Percentiles rank a stretch among this genome's conserved stretches.
phyloP scores from a whole-genome alignment of 768 basidiomycete species.

The Auricularia cornea region DNA sequence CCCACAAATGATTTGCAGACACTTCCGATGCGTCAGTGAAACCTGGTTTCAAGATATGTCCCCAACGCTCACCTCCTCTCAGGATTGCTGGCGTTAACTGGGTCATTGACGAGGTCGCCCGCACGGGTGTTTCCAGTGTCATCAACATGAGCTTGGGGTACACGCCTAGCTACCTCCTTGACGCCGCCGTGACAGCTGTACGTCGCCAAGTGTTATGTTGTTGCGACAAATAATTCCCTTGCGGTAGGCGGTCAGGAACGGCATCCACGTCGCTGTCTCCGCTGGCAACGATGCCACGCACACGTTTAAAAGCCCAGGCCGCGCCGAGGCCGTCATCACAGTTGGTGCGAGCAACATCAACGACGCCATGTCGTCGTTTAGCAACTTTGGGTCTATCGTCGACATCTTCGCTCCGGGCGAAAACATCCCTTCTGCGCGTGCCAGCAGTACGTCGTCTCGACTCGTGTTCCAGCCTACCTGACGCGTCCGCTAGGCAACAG shows the following conservation, averaged over 20 bases:
- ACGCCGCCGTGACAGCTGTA: constrained; percentile 56
- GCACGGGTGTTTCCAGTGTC: constrained; percentile 23
- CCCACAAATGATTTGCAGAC: background rate
- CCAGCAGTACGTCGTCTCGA: background rate
- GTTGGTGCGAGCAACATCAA: constrained; percentile 10
- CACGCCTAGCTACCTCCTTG: constrained; percentile 79
- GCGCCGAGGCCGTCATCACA: constrained; percentile 6
- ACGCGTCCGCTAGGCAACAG: constrained; percentile 23
- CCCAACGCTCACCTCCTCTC: background rate
- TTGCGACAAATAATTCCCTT: background rate
- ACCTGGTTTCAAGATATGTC: background rate
- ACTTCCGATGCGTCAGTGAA: constrained; percentile 2
- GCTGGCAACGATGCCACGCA: constrained; percentile 11
- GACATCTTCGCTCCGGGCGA: constrained; percentile 11
- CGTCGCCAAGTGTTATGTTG: background rate
- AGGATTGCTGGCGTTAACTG: constrained; percentile 26
- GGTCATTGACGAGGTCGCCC: constrained; percentile 16
- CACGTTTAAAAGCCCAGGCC: constrained; percentile 7
- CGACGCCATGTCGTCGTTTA: constrained; percentile 9
- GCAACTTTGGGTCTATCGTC: constrained; percentile 10
- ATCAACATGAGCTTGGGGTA: constrained; percentile 92
- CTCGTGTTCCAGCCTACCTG: no score
- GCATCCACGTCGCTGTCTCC: constrained; percentile 10
- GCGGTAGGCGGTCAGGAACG: constrained; percentile 29
- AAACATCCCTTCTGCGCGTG: constrained; percentile 6